Percentiles rank a stretch among this genome's conserved stretches.
Evolutionary conservation across 2,329 filamentous ascomycete species (phyloP).

Genomic region (Capronia americana): DNA sequence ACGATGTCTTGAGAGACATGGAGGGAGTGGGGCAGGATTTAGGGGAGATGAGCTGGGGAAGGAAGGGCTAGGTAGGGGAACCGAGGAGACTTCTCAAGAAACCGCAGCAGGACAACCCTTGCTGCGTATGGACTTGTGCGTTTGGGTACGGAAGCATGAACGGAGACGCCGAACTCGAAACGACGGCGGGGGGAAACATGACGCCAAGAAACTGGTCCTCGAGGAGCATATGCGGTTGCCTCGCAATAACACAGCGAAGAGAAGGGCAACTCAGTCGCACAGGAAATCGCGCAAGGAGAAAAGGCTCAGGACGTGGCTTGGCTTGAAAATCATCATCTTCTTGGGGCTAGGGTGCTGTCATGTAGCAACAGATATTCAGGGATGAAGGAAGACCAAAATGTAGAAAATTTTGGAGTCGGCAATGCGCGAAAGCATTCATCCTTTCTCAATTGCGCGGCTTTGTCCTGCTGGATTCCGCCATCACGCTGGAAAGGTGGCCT

Average conservation of each 20-base stretch:
- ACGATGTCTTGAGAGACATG: conserved; percentile 41
- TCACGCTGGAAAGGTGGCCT: neutral
- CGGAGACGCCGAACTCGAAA: neutral
- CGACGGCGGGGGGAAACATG: neutral
- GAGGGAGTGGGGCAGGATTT: conserved; percentile 39
- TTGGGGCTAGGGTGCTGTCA: neutral
- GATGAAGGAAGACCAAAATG: neutral
- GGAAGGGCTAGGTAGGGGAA: conserved; percentile 4
- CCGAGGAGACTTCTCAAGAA: neutral
- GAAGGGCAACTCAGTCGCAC: neutral
- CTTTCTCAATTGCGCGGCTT: neutral
- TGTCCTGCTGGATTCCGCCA: neutral
- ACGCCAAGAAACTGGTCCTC: neutral
- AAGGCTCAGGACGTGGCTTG: neutral
- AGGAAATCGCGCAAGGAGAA: neutral
- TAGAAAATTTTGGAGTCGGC: neutral
- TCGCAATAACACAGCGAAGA: neutral
- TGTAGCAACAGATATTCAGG: neutral
- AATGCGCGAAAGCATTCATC: neutral
- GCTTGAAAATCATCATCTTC: neutral
- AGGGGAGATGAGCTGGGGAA: conserved; percentile 34
- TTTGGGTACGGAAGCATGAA: neutral
- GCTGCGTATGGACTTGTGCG: neutral
- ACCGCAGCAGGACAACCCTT: neutral
- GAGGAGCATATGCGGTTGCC: neutral